These are phyloP conservation scores for Russula abietina DNA, from an alignment of 768 basidiomycete species.

Conservation along the genomic window DNA sequence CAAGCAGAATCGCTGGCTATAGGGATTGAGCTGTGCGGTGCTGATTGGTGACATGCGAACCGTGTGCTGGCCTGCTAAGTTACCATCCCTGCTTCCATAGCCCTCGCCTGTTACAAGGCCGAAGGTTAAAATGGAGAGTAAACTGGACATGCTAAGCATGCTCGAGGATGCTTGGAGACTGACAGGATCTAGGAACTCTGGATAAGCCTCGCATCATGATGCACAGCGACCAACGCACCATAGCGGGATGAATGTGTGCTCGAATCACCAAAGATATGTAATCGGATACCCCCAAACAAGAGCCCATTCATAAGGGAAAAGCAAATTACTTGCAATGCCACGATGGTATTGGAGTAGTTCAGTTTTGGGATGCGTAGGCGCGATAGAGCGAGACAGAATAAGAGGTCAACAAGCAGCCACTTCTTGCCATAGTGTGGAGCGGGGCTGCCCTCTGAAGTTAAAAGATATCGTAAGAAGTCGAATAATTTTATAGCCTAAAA, in stretches of 20 bases:
- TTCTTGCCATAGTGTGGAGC: constrained; percentile 47
- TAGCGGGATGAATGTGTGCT: constrained; percentile 19
- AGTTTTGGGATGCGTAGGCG: constrained; percentile 70
- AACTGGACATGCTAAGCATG: constrained; percentile 43
- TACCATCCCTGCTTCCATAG: constrained; percentile 42
- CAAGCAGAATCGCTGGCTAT: constrained; percentile 67
- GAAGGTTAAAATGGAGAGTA: constrained; percentile 46
- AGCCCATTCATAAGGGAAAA: constrained; percentile 63
- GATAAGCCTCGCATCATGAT: constrained; percentile 18
- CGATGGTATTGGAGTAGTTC: constrained; percentile 56
- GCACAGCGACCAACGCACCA: constrained; percentile 20
- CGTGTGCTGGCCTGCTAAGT: constrained; percentile 81
- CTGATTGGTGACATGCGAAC: constrained; percentile 91
- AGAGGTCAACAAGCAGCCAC: constrained; percentile 68
- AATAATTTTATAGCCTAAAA: constrained; percentile 67
- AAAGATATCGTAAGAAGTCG: constrained; percentile 55
- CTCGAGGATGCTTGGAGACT: constrained; percentile 22
- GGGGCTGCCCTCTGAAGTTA: constrained; percentile 39
- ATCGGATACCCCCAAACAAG: constrained; percentile 63
- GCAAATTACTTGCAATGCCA: constrained; percentile 54
- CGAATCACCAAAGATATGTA: constrained; percentile 41
- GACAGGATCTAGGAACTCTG: constrained; percentile 17
- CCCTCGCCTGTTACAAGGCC: constrained; percentile 42
- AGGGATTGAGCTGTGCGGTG: constrained; percentile 84
- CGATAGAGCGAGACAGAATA: constrained; percentile 51